Evolutionary conservation across 192 early-diverging fungal genomes (phyloP), one percentile per base, ranked within the genome.

Genomic region (Coemansia sp.): DNA sequence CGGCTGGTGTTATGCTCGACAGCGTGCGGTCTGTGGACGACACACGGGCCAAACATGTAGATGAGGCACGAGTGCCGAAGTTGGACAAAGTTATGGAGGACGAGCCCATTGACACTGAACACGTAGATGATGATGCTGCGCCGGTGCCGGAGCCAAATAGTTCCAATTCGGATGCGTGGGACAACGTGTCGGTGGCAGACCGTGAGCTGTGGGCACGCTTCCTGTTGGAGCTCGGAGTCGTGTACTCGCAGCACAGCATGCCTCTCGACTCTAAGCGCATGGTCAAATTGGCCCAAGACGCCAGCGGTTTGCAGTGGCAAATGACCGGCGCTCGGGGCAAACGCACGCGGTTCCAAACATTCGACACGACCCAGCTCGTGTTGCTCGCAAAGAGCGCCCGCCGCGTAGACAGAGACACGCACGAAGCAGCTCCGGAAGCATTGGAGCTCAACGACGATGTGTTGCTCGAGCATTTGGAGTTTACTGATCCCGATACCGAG

Each of bases 271-370:
- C 87, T 3, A 79, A 84, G 59, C 78, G 76, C 10, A 66, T 83
- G 52, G 88, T 94, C 59, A 73, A 82, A 26, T 69, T 88, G 53
- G 92, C 95, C 20, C 94, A 96, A 74, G 78, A 85, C 9, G 73
- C 85, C 11, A 92, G 90, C 47, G 87, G 92, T 19, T 83, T 98
- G 56, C 73, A 85, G 62, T 98, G 93, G 91, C 82, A 87, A 54
- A 67, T 99, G 52, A 94, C 92, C 0, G 97, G 97, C 20, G 92
- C 91, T 20, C 70, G 93, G 57, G 97, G 97, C 64, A 85, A 84
- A 60, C 87, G 95, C 39, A 99, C 97, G 23, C 92, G 90, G 75
- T 96, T 96, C 82, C 97, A 99, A 73, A 79, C 73, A 2, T 92
- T 86, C 65, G 93, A 97, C 76, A 84, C 92, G 1, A 83, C 93